phyloP scores from a whole-genome alignment of 2,329 filamentous ascomycete genomes.

The Aspergillus sp. region DNA sequence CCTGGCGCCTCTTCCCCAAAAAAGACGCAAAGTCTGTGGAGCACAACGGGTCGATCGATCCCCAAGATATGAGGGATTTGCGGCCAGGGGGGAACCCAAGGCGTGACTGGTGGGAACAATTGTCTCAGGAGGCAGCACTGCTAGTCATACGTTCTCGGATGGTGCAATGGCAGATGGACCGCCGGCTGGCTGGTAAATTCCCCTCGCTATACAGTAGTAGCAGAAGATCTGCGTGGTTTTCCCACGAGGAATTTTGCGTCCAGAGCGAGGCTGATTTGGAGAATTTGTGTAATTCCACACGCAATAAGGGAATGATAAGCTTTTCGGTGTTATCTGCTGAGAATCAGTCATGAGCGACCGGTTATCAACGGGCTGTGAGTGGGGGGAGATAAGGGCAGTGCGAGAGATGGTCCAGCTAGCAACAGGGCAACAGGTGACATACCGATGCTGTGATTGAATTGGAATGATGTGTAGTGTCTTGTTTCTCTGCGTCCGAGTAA shows the following conservation, averaged over 20 bases:
- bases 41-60: constrained; percentile 16
- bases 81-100: constrained; percentile 10
- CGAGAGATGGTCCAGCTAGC: background rate
- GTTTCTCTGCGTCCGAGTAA: background rate
- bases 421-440: too few relatives aligned
- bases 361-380: constrained; percentile 22
- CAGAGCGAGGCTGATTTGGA: too few relatives aligned
- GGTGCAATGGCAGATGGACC: background rate
- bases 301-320: background rate
- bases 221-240: background rate
- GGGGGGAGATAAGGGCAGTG: constrained; percentile 24
- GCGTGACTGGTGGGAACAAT: constrained; percentile 14
- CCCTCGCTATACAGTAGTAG: background rate
- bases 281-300: background rate
- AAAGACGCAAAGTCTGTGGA: constrained; percentile 21
- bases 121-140: constrained; percentile 16
- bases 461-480: background rate
- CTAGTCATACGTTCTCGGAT: constrained; percentile 7
- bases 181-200: background rate
- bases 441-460: background rate
- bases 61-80: constrained; percentile 29
- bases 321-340: constrained; percentile 10
- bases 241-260: too few relatives aligned
- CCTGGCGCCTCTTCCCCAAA: constrained; percentile 11
- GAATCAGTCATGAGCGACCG: background rate